These are phyloP conservation scores for button mushroom (Agaricus bisporus) DNA, from an alignment of 768 basidiomycete genomes.

Conservation along the genomic window DNA sequence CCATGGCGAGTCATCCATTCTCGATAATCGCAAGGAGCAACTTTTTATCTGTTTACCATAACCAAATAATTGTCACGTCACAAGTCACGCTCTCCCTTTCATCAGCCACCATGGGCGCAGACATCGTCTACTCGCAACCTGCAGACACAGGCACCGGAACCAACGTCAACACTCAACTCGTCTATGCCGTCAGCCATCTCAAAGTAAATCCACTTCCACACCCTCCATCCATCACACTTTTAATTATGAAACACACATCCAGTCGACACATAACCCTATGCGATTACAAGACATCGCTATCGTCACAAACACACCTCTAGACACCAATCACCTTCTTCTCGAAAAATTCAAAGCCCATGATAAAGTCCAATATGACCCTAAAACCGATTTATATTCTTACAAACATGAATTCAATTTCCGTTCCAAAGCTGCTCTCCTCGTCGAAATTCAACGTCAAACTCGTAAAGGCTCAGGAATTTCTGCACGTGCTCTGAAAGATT, in stretches of 20 bases:
- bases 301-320: constrained; percentile 69
- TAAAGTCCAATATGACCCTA: constrained; percentile 70
- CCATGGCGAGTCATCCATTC: constrained; percentile 49
- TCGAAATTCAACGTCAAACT: constrained; percentile 81
- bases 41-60: neutral
- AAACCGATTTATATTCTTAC: constrained; percentile 83
- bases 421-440: constrained; percentile 76
- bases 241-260: neutral
- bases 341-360: constrained; percentile 84
- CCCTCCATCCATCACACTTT: neutral
- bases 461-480: constrained; percentile 81
- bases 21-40: no score
- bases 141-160: constrained; percentile 77
- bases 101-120: constrained; percentile 26
- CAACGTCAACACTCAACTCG: constrained; percentile 83
- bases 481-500: constrained; percentile 80
- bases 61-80: constrained; percentile 1
- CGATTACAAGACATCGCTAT: constrained; percentile 85
- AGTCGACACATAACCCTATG: constrained; percentile 74
- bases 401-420: constrained; percentile 84
- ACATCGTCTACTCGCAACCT: constrained; percentile 81
- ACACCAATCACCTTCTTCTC: constrained; percentile 61
- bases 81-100: neutral
- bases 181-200: constrained; percentile 77
- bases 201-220: constrained; percentile 42